A percentile compares a stretch with the other conserved stretches of the same genome.
Evolutionary conservation across 1,139 yeast species (phyloP).

Genomic region (Wickerhamomyces sp.): DNA sequence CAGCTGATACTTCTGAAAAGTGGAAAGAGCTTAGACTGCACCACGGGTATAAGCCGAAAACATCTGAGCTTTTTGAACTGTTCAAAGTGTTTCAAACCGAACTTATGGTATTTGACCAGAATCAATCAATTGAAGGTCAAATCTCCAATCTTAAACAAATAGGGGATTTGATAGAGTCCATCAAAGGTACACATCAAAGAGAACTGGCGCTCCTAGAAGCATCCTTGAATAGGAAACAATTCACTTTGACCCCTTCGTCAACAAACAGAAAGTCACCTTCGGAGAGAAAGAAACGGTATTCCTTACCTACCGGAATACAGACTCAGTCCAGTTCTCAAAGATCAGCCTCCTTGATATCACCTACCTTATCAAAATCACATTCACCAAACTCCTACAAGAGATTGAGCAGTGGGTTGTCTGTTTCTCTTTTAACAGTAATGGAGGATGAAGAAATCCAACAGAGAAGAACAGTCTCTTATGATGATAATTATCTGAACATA

Average conservation of each 20-base stretch:
- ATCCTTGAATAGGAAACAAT: slow-evolving; percentile 13
- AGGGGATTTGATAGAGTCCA: slow-evolving; percentile 10
- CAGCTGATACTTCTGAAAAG: neutral
- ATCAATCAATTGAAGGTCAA: slow-evolving; percentile 11
- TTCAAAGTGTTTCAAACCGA: slow-evolving; percentile 15
- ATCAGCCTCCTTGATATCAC: slow-evolving; percentile 8
- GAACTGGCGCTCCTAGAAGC: slow-evolving; percentile 10
- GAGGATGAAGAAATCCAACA: slow-evolving; percentile 13
- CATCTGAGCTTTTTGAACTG: slow-evolving; percentile 8
- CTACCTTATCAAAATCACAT: slow-evolving; percentile 1
- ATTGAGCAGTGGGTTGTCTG: slow-evolving; percentile 22
- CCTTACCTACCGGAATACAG: slow-evolving; percentile 9
- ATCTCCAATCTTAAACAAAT: slow-evolving; percentile 12
- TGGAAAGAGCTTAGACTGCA: too few species aligned
- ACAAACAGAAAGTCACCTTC: slow-evolving; percentile 1
- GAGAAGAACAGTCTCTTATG: slow-evolving; percentile 16
- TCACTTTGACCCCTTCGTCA: slow-evolving; percentile 10
- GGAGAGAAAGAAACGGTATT: slow-evolving; percentile 16
- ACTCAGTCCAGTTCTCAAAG: slow-evolving; percentile 6
- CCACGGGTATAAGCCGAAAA: neutral
- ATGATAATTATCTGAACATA: slow-evolving; percentile 19
- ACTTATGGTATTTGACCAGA: slow-evolving; percentile 9
- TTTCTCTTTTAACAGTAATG: slow-evolving; percentile 24
- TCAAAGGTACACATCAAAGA: slow-evolving; percentile 10
- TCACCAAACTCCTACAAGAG: slow-evolving; percentile 15